phyloP scores from a whole-genome alignment of 805 yeast genomes.

The Lipomyces spencermartinsiae region DNA sequence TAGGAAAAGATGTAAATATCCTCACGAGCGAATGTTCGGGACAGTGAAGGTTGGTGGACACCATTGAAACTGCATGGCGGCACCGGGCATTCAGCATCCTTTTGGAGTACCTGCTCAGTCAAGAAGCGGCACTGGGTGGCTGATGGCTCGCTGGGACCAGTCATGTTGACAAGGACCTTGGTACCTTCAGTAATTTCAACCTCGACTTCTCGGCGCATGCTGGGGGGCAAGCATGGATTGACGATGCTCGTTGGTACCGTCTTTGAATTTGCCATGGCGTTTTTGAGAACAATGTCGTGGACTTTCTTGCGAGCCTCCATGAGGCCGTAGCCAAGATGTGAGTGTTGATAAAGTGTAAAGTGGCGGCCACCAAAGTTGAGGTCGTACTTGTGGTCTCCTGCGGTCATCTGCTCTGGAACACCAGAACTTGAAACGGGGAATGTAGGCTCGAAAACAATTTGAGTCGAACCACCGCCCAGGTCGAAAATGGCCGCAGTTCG shows the following conservation, averaged over 20 bases:
- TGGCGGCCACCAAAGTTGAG: conserved; percentile 80
- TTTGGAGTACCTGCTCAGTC: conserved; percentile 82
- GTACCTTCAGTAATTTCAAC: conserved; percentile 54
- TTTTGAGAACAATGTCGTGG: conserved; percentile 66
- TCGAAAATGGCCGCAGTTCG: conserved; percentile 98
- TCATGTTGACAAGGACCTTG: conserved; percentile 61
- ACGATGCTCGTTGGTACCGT: conserved; percentile 48
- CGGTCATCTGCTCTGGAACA: conserved; percentile 67
- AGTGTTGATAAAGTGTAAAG: conserved; percentile 86
- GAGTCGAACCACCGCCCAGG: conserved; percentile 98
- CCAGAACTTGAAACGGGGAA: conserved; percentile 50
- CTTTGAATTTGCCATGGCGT: conserved; percentile 36
- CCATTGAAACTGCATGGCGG: conserved; percentile 97
- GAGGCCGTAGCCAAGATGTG: conserved; percentile 94
- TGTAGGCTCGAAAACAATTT: conserved; percentile 96
- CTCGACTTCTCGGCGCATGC: conserved; percentile 60
- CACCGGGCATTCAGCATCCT: conserved; percentile 74
- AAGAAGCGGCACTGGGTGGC: conserved; percentile 86
- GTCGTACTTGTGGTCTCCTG: conserved; percentile 87
- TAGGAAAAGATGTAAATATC: conserved; percentile 92
- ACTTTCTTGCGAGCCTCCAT: conserved; percentile 91
- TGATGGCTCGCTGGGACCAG: conserved; percentile 67
- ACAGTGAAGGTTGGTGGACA: conserved; percentile 92
- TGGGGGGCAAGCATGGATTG: conserved; percentile 92
- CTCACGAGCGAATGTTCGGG: conserved; percentile 70